phyloP scores from a whole-genome alignment of 2,329 filamentous ascomycete genomes.

The Septoria linicola region DNA sequence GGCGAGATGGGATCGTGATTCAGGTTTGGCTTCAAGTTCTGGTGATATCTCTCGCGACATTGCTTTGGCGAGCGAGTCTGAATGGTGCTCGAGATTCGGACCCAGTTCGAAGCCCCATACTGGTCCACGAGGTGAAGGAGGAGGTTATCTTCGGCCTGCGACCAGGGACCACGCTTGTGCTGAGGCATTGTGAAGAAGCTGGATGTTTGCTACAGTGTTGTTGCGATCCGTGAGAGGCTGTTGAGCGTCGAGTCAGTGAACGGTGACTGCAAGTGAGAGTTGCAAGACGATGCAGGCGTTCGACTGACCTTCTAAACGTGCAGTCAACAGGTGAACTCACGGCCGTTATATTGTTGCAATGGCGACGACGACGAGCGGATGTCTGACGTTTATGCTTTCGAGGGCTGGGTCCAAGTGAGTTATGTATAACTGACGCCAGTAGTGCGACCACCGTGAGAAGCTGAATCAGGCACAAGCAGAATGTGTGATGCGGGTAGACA shows the following conservation, averaged over 20 bases:
- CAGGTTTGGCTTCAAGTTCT: conserved; percentile 85
- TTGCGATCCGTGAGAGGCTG: conserved; percentile 12
- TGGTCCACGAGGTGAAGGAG: conserved; percentile 69
- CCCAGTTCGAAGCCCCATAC: conserved; percentile 84
- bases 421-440: conserved; percentile 25
- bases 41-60: conserved; percentile 89
- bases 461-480: conserved; percentile 19
- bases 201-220: conserved; percentile 7
- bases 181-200: conserved; percentile 41
- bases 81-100: conserved; percentile 75
- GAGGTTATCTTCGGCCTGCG: conserved; percentile 69
- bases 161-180: conserved; percentile 80
- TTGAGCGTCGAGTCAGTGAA: conserved; percentile 9
- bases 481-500: conserved; percentile 20
- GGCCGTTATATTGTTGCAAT: conserved; percentile 19
- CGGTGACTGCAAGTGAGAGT: conserved; percentile 5
- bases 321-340: conserved; percentile 17
- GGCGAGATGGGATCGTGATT: conserved; percentile 75
- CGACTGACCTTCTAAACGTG: conserved; percentile 22
- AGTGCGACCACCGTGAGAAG: conserved; percentile 7
- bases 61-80: conserved; percentile 84
- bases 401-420: conserved; percentile 14
- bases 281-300: conserved; percentile 16
- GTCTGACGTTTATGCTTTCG: conserved; percentile 24
- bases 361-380: conserved; percentile 18